Evolutionary conservation across 306 rosid genomes (phyloP).

Genomic region (Begonia fuchsioides): DNA sequence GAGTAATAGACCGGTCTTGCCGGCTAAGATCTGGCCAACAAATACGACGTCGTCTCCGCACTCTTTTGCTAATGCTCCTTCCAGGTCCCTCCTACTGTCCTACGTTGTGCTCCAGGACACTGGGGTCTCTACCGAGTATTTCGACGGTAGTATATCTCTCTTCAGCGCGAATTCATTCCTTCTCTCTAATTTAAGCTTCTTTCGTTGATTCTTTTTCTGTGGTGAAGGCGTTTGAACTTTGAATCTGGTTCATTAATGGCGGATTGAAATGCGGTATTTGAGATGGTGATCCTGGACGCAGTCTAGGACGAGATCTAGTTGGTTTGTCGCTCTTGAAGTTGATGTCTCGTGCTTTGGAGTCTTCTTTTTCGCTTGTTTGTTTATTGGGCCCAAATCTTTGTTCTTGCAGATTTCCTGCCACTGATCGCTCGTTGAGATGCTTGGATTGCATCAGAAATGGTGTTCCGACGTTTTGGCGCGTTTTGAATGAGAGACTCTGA

Average conservation of each 20-base stretch:
- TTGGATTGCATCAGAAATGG: no score
- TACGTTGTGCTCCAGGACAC: background rate
- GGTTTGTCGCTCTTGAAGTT: no score
- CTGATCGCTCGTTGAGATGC: no score
- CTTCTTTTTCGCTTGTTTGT: no score
- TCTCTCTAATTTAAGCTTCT: background rate
- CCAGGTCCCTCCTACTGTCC: background rate
- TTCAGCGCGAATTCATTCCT: background rate
- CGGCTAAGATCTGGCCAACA: slow-evolving; percentile 34
- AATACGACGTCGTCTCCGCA: slow-evolving; percentile 16
- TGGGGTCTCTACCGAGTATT: background rate
- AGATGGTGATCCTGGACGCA: slow-evolving; percentile 13
- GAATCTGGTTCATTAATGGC: slow-evolving; percentile 1
- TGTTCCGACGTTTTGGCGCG: no score
- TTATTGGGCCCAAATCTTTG: no score
- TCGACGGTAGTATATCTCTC: background rate
- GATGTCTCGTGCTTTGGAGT: no score
- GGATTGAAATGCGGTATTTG: slow-evolving; percentile 7
- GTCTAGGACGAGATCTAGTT: no score
- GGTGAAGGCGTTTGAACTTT: background rate
- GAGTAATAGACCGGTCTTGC: slow-evolving; percentile 36
- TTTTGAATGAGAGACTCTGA: no score
- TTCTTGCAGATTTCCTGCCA: no score
- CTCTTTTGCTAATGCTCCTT: slow-evolving; percentile 1
- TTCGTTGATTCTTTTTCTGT: background rate